These are phyloP conservation scores for Cardamine chenopodiifolia DNA, from an alignment of 345 rosid species.

Conservation along the genomic window DNA sequence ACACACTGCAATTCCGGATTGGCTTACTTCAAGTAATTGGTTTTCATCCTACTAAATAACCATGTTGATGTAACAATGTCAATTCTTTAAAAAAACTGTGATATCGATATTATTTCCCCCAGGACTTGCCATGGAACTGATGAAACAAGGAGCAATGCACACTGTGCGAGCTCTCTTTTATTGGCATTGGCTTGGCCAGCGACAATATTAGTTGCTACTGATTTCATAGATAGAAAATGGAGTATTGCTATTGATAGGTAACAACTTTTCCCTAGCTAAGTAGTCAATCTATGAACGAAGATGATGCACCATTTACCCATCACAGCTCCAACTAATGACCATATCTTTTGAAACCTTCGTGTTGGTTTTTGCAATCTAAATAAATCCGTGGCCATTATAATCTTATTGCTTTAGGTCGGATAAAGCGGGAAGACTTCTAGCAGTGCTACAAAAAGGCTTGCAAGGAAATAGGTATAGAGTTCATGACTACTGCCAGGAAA, in stretches of 20 bases:
- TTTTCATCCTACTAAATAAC: slow-evolving; percentile 24
- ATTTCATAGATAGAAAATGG: slow-evolving; percentile 95
- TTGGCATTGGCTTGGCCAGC: slow-evolving; percentile 94
- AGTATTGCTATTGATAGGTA: slow-evolving; percentile 89
- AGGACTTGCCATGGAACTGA: slow-evolving; percentile 79
- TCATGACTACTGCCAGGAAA: slow-evolving; percentile 14
- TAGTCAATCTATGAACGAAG: background rate
- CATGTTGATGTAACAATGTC: slow-evolving; percentile 21
- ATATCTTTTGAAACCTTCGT: background rate
- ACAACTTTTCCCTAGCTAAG: slow-evolving; percentile 16
- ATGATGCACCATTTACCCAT: background rate
- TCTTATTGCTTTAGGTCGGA: slow-evolving; percentile 63
- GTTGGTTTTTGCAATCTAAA: background rate
- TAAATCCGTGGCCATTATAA: background rate
- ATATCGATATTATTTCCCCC: slow-evolving; percentile 34
- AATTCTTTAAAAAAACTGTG: slow-evolving; percentile 3
- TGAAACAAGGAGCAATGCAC: slow-evolving; percentile 97
- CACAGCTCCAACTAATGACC: background rate
- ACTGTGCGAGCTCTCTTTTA: slow-evolving; percentile 84
- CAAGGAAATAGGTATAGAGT: slow-evolving; percentile 84
- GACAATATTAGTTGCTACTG: slow-evolving; percentile 74
- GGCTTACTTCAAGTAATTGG: slow-evolving; percentile 94
- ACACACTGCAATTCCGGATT: slow-evolving; percentile 89
- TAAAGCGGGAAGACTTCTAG: slow-evolving; percentile 87
- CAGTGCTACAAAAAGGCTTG: slow-evolving; percentile 80